A percentile compares a stretch with the other conserved stretches of the same genome.
These are phyloP conservation scores for Amyloporia xantha DNA, from an alignment of 768 basidiomycete genomes.

Conservation along the genomic window DNA sequence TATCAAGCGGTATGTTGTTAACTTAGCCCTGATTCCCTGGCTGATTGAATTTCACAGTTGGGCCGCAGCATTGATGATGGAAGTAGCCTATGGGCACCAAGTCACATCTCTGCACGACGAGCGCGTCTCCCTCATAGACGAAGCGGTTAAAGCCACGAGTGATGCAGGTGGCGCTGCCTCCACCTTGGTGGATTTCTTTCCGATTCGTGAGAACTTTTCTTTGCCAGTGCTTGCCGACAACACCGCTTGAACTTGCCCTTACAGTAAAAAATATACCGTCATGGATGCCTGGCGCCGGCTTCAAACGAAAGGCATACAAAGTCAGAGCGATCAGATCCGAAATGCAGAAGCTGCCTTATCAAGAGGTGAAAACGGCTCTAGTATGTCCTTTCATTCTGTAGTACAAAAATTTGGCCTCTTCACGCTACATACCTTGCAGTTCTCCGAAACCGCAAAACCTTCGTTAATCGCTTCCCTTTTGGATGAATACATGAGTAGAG, in stretches of 20 bases:
- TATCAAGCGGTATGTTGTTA: slow-evolving; percentile 3
- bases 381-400: slow-evolving; percentile 1
- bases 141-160: slow-evolving; percentile 13
- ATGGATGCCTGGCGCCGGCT: slow-evolving; percentile 2
- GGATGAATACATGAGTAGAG: slow-evolving; percentile 8
- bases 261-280: background rate
- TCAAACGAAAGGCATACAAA: background rate
- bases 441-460: background rate
- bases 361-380: slow-evolving; percentile 9
- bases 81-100: slow-evolving; percentile 27
- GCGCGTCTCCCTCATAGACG: slow-evolving; percentile 22
- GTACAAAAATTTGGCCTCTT: background rate
- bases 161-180: slow-evolving; percentile 22
- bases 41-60: slow-evolving; percentile 16
- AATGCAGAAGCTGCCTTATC: slow-evolving; percentile 12
- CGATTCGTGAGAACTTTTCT: slow-evolving; percentile 24
- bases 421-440: background rate
- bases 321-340: slow-evolving; percentile 8
- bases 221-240: too few species aligned
- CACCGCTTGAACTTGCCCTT: too few species aligned
- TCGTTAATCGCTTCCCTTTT: slow-evolving; percentile 8
- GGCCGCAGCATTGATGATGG: slow-evolving; percentile 24
- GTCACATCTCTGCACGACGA: slow-evolving; percentile 23
- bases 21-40: too few species aligned
- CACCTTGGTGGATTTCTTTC: slow-evolving; percentile 28